Conservation (phyloP, 2,329 filamentous ascomycete genomes). For the Zopfia rhizophila region DNA sequence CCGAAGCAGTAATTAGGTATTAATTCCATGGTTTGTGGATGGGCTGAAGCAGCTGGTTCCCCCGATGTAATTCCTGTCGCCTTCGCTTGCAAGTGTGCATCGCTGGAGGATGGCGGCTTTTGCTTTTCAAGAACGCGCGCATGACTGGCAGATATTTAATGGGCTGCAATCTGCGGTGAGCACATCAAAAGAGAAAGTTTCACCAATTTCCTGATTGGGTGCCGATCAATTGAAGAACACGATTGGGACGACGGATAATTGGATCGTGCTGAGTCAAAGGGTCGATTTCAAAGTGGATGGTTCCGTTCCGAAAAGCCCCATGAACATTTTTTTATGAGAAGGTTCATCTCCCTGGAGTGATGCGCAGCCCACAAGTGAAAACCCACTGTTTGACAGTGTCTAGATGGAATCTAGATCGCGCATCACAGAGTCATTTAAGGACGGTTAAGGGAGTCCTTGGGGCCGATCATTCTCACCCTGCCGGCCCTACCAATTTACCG, state of each 20-base stretch:
- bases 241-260: slow-evolving; percentile 18
- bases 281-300: slow-evolving; percentile 7
- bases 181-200: slow-evolving; percentile 7
- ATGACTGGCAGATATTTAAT: slow-evolving; percentile 26
- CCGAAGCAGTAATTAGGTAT: not conserved
- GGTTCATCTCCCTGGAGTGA: slow-evolving; percentile 37
- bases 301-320: slow-evolving; percentile 15
- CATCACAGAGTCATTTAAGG: slow-evolving; percentile 22
- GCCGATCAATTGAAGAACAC: slow-evolving; percentile 8
- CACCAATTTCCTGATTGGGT: slow-evolving; percentile 25
- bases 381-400: slow-evolving; percentile 36
- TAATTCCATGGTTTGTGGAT: slow-evolving; percentile 7
- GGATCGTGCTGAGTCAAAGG: slow-evolving; percentile 10
- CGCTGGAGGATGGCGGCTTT: slow-evolving; percentile 10
- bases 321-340: slow-evolving; percentile 25
- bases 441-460: slow-evolving; percentile 18
- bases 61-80: slow-evolving; percentile 1
- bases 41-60: too few species aligned
- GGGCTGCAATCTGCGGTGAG: slow-evolving; percentile 26
- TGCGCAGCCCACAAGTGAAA: slow-evolving; percentile 38
- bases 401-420: slow-evolving; percentile 48
- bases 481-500: slow-evolving; percentile 25
- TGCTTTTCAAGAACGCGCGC: slow-evolving; percentile 17
- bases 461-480: slow-evolving; percentile 36
- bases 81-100: slow-evolving; percentile 5